Percentiles rank a stretch among this genome's conserved stretches.
phyloP scores from a whole-genome alignment of 73 alveolate species.

The Uronychia binucleata region DNA sequence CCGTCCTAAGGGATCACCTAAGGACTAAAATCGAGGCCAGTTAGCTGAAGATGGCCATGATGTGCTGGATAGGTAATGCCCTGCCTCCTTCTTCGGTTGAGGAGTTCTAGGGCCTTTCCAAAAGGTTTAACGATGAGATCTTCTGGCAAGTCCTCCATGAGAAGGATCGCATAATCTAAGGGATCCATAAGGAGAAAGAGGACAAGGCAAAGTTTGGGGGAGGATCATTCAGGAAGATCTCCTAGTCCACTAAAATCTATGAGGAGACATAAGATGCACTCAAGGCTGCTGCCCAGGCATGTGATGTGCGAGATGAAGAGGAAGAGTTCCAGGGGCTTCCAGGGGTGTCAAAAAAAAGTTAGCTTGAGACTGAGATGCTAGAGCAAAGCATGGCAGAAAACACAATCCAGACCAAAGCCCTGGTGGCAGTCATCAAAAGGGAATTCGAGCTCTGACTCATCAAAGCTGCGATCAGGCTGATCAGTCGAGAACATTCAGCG shows the following conservation, averaged over 20 bases:
- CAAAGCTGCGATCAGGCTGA: constrained; percentile 21
- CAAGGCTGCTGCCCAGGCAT: background rate
- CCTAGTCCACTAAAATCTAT: background rate
- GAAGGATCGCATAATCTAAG: constrained; percentile 16
- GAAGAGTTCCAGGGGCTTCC: too few relatives aligned
- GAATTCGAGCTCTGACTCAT: constrained; percentile 38
- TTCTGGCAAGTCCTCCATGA: constrained; percentile 53
- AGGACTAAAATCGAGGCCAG: constrained; percentile 39
- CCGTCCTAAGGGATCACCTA: constrained; percentile 4
- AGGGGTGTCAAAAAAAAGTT: background rate
- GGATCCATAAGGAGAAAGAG: background rate
- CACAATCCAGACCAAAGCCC: constrained; percentile 23
- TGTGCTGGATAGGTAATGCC: constrained; percentile 49
- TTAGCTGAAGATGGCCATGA: constrained; percentile 43
- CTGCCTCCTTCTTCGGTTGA: constrained; percentile 33
- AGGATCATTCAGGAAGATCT: background rate
- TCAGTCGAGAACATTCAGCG: constrained; percentile 35
- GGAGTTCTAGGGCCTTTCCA: background rate
- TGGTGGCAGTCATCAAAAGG: constrained; percentile 22
- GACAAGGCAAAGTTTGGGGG: background rate
- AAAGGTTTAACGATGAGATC: constrained; percentile 37
- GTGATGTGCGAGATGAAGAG: background rate
- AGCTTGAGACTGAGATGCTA: background rate
- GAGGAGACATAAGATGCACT: background rate
- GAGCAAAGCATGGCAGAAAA: background rate